phyloP scores from a whole-genome alignment of 2,329 filamentous ascomycete genomes.

The Emydomyces testavorans region DNA sequence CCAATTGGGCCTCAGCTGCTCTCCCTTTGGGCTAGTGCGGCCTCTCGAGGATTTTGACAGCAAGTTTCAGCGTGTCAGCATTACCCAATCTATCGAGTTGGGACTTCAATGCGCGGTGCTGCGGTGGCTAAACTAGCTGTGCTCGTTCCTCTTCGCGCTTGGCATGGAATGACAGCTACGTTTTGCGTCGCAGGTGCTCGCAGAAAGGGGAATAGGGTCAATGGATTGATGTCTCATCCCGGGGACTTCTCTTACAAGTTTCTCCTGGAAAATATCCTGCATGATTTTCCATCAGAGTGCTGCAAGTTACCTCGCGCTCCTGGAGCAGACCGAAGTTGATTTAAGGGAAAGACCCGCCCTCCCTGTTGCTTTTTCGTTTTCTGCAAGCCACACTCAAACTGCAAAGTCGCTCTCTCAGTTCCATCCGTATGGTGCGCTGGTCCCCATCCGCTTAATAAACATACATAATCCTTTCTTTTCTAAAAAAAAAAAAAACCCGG shows the following conservation, averaged over 20 bases:
- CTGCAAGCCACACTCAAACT: conserved; percentile 9
- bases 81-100: conserved; percentile 11
- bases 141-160: conserved; percentile 5
- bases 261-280: conserved; percentile 11
- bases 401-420: conserved; percentile 13
- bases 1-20: background rate
- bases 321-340: conserved; percentile 4
- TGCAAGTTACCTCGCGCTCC: conserved; percentile 8
- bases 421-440: conserved; percentile 15
- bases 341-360: conserved; percentile 11
- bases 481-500: too few species aligned
- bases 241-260: conserved; percentile 11
- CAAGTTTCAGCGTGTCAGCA: conserved; percentile 9
- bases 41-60: background rate
- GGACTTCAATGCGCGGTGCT: conserved; percentile 8
- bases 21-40: conserved; percentile 6
- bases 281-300: conserved; percentile 1
- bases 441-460: conserved; percentile 15
- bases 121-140: background rate
- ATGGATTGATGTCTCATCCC: conserved; percentile 12
- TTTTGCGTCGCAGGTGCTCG: conserved; percentile 14
- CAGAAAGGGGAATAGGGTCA: conserved; percentile 8
- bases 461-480: conserved; percentile 9
- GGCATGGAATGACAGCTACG: conserved; percentile 12
- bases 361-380: conserved; percentile 4